Conservation (phyloP, 2,329 filamentous ascomycete genomes). For the Fusarium sp. region DNA sequence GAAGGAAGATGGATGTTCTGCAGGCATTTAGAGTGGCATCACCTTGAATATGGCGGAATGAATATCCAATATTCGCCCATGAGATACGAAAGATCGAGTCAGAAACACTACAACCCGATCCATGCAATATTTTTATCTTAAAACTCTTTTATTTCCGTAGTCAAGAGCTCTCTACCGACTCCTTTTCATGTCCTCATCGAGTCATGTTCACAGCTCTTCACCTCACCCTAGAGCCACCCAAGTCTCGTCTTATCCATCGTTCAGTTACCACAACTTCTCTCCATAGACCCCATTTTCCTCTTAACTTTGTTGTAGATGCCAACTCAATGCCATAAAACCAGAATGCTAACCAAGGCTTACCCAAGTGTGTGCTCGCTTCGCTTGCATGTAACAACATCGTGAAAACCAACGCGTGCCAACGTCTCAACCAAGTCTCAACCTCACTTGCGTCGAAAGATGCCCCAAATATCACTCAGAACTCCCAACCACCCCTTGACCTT, state of each 20-base stretch:
- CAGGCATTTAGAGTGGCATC: too few species aligned
- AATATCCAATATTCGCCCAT: too few species aligned
- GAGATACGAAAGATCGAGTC: too few species aligned
- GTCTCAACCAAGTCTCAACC: background rate
- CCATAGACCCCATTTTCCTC: background rate
- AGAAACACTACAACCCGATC: background rate
- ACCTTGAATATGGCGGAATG: too few species aligned
- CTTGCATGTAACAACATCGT: background rate
- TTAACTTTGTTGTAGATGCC: background rate
- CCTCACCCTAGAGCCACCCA: background rate
- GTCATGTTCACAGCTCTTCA: background rate
- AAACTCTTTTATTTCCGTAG: background rate
- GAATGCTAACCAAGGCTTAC: background rate
- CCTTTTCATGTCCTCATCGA: background rate
- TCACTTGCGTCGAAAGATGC: conserved; percentile 40
- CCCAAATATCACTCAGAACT: conserved; percentile 49
- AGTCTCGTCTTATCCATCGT: background rate
- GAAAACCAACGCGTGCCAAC: background rate
- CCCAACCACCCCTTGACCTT: conserved; percentile 65
- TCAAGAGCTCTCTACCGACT: background rate
- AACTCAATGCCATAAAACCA: background rate
- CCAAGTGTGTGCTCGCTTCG: background rate
- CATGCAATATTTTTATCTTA: background rate
- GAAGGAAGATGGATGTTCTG: too few species aligned
- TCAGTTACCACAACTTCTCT: background rate